phyloP scores from a whole-genome alignment of 176 grass and related monocot genomes.

The Aegilops longissima region DNA sequence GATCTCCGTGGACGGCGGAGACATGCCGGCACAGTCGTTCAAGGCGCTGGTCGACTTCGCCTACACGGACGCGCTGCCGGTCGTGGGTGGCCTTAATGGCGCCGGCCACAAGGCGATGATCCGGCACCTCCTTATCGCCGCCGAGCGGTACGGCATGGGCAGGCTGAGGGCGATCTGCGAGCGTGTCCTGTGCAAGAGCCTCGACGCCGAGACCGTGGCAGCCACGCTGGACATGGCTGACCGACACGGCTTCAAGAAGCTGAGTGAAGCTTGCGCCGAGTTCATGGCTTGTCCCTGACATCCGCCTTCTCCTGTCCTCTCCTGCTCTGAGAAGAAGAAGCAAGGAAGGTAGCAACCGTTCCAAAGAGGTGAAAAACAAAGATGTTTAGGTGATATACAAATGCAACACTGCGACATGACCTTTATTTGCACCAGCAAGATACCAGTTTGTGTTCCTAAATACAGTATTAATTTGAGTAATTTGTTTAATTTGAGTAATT shows the following conservation, averaged over 20 bases:
- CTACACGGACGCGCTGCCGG: conserved; percentile 7
- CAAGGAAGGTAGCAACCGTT: too few relatives aligned
- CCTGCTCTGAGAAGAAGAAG: too few relatives aligned
- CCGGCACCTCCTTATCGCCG: conserved; percentile 12
- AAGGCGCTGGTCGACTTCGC: conserved; percentile 1
- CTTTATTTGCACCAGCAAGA: too few relatives aligned
- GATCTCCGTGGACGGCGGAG: neutral
- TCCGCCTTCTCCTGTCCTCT: too few relatives aligned
- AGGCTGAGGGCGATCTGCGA: conserved; percentile 23
- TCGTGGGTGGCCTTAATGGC: neutral
- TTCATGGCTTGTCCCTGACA: conserved; percentile 7
- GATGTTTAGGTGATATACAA: too few relatives aligned
- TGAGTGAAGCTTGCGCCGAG: conserved; percentile 27
- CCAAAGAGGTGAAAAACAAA: too few relatives aligned
- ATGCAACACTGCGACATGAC: too few relatives aligned
- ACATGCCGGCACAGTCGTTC: neutral
- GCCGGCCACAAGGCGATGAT: neutral
- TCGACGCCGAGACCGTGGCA: conserved; percentile 12
- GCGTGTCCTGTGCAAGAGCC: neutral
- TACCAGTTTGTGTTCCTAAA: too few relatives aligned
- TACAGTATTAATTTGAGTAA: too few relatives aligned
- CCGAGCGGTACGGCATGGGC: conserved; percentile 5
- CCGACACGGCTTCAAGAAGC: conserved; percentile 5
- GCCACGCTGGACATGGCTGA: conserved; percentile 11
- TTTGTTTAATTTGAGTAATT: too few relatives aligned